Percentiles rank a stretch among this genome's conserved stretches.
These are phyloP conservation scores for Sporothrix luriei DNA, from an alignment of 2,329 filamentous ascomycete species.

Conservation along the genomic window DNA sequence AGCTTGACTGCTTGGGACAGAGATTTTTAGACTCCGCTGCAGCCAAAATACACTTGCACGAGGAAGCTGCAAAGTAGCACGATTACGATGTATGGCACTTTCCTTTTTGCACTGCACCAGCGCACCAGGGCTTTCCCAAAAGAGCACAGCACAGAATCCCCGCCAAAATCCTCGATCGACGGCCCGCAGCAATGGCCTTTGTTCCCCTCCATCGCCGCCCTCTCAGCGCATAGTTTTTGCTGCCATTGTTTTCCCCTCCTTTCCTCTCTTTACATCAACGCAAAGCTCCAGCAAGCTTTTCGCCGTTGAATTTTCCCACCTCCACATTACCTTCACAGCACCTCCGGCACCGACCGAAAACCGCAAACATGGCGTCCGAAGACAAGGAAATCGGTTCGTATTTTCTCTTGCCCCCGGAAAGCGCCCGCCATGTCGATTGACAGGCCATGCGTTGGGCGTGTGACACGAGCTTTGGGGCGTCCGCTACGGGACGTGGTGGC, in stretches of 20 bases:
- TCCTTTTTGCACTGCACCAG: neutral
- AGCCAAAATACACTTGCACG: neutral
- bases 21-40: slow-evolving; percentile 22
- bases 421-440: neutral
- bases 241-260: slow-evolving; percentile 26
- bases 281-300: slow-evolving; percentile 30
- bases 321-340: neutral
- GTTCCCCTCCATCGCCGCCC: slow-evolving; percentile 26
- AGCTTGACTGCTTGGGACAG: slow-evolving; percentile 16
- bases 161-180: slow-evolving; percentile 27
- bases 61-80: neutral
- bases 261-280: slow-evolving; percentile 14
- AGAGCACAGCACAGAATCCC: slow-evolving; percentile 20
- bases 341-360: slow-evolving; percentile 35
- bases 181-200: slow-evolving; percentile 24
- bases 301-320: neutral
- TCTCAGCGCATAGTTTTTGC: slow-evolving; percentile 22
- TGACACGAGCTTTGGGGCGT: neutral
- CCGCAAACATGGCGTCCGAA: slow-evolving; percentile 46
- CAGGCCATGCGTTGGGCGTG: neutral
- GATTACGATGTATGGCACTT: neutral
- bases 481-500: neutral
- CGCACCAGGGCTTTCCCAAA: slow-evolving; percentile 31
- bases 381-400: slow-evolving; percentile 51
- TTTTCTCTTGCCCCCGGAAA: slow-evolving; percentile 21